Percentiles rank a stretch among this genome's conserved stretches.
Conservation (phyloP, 352 stramenopile genomes). For the Pythium aquatile region DNA sequence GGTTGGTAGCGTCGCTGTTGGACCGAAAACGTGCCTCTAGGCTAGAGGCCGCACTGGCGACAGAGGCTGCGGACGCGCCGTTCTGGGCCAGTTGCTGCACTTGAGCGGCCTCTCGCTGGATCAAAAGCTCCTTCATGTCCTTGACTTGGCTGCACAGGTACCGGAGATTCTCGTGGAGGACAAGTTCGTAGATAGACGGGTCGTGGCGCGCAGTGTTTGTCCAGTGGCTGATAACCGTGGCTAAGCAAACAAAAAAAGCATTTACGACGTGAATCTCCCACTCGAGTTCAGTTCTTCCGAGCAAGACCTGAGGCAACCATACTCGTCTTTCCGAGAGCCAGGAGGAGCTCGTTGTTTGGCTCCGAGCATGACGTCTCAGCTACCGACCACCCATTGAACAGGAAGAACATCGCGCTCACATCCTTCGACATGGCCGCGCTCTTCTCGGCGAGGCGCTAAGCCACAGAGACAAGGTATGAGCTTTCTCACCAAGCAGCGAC, state of each 20-base stretch:
- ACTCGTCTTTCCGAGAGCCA: conserved; percentile 51
- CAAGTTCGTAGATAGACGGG: conserved; percentile 61
- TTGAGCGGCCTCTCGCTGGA: conserved; percentile 40
- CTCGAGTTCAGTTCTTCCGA: not conserved
- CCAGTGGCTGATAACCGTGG: conserved; percentile 42
- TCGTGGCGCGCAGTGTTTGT: conserved; percentile 47
- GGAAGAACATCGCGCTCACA: conserved; percentile 39
- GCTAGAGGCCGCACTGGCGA: conserved; percentile 37
- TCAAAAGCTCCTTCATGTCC: conserved; percentile 62
- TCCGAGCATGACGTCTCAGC: conserved; percentile 31
- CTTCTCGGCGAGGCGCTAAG: conserved; percentile 54
- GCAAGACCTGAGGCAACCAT: conserved; percentile 6
- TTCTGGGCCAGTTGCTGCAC: conserved; percentile 14
- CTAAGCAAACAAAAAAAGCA: conserved; percentile 22
- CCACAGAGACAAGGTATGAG: not conserved
- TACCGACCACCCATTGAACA: conserved; percentile 60
- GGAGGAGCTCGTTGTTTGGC: conserved; percentile 34
- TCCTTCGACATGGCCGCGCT: conserved; percentile 55
- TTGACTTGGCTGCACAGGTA: conserved; percentile 58
- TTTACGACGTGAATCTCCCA: not conserved
- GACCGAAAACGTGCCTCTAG: conserved; percentile 44
- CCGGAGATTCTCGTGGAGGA: conserved; percentile 63
- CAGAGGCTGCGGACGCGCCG: conserved; percentile 22
- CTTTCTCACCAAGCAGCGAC: not conserved
- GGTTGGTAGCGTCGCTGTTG: conserved; percentile 29